Conservation (phyloP, 805 yeast species). For the Suhomyces xylopsoci region DNA sequence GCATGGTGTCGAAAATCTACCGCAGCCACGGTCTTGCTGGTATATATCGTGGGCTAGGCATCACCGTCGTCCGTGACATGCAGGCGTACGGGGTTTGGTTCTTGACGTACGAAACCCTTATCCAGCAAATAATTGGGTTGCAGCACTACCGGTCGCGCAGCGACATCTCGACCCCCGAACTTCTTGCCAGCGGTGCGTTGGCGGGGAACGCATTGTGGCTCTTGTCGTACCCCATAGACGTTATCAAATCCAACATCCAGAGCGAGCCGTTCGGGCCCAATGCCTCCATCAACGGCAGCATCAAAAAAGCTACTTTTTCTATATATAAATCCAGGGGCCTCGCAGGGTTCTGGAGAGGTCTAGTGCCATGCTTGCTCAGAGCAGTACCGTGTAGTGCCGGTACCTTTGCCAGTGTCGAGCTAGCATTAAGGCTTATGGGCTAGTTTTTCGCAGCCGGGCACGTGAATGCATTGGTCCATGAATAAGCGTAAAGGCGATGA, state of each 20-base stretch:
- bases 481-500: neutral
- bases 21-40: slow-evolving; percentile 46
- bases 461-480: neutral
- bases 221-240: slow-evolving; percentile 52
- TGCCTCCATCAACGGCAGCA: slow-evolving; percentile 43
- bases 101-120: slow-evolving; percentile 57
- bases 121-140: slow-evolving; percentile 34
- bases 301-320: slow-evolving; percentile 31
- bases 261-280: slow-evolving; percentile 49
- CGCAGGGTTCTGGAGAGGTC: slow-evolving; percentile 60
- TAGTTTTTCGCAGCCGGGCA: slow-evolving; percentile 14
- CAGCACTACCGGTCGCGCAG: slow-evolving; percentile 40
- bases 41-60: slow-evolving; percentile 51
- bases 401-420: slow-evolving; percentile 74
- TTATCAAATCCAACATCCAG: slow-evolving; percentile 47
- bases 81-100: slow-evolving; percentile 80
- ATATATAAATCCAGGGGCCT: slow-evolving; percentile 44
- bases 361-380: slow-evolving; percentile 55
- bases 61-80: slow-evolving; percentile 57
- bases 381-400: slow-evolving; percentile 71
- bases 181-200: slow-evolving; percentile 55
- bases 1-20: slow-evolving; percentile 43
- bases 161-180: slow-evolving; percentile 53
- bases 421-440: slow-evolving; percentile 56
- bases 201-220: slow-evolving; percentile 72